phyloP scores from a whole-genome alignment of 2,329 filamentous ascomycete species.

The Capronia epimyces region DNA sequence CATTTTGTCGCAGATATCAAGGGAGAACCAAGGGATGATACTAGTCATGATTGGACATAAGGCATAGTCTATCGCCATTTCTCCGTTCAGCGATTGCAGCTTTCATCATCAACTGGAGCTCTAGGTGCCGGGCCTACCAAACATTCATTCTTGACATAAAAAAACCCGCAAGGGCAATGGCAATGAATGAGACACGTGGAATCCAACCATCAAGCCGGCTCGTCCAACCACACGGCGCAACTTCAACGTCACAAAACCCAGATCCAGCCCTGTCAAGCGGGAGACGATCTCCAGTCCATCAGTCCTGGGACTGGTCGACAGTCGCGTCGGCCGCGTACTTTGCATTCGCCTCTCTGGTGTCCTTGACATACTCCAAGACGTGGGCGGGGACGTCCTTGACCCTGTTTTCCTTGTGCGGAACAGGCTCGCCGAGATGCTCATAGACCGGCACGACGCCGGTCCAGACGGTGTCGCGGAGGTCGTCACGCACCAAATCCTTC shows the following conservation, averaged over 20 bases:
- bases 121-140: not conserved
- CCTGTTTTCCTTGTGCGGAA: conserved; percentile 55
- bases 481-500: conserved; percentile 48
- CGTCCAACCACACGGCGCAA: not conserved
- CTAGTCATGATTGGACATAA: not conserved
- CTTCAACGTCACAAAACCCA: not conserved
- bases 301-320: conserved; percentile 19
- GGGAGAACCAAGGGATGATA: not conserved
- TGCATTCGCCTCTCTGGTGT: conserved; percentile 42
- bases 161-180: not conserved
- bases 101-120: not conserved
- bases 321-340: conserved; percentile 37
- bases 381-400: conserved; percentile 57
- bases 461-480: conserved; percentile 51
- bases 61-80: not conserved
- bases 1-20: not conserved
- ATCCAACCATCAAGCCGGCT: not conserved
- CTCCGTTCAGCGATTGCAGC: not conserved
- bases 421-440: conserved; percentile 57
- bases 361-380: conserved; percentile 50
- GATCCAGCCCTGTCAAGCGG: not conserved
- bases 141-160: not conserved
- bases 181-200: too few species aligned
- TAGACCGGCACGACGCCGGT: conserved; percentile 59
- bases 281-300: not conserved